Evolutionary conservation across 352 stramenopile genomes (phyloP), one percentile per base, ranked within the genome.

Genomic region (Globisporangium alternatum): DNA sequence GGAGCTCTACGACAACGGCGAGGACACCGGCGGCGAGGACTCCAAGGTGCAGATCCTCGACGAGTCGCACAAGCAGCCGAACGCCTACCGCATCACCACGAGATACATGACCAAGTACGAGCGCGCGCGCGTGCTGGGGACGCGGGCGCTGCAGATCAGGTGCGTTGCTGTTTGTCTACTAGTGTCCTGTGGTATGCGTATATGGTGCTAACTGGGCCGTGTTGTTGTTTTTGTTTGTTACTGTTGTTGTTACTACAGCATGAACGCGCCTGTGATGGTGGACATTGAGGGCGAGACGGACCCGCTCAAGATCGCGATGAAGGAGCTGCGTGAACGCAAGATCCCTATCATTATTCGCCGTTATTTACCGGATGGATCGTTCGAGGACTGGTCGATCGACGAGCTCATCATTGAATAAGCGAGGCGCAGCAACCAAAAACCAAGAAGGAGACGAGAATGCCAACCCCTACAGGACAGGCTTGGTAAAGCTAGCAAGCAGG

Each of bases 81-180:
- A 96, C 69, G 78, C 77, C 21, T 81, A 95, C 60, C 84, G 96
- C 65, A 97, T 99, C 66, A 99, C 98, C 28, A 99, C 97, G 9
- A 81, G 89, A 44, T 99, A 99, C 84, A 98, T 99, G 84, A 99
- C 98, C 55, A 99, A 99, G 85, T 99, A 99, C 80, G 97, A 99
- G 76, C 81, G 94, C 64, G 97, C 98, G 17, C 89, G 98, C 41
- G 97, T 99, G 56, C 77, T 99, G 19, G 97, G 98, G 39, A 99
- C 97, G 59, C 82, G 98, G 19, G 97, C 98, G 47, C 81, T 99
- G 41, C 98, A 99, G 84, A 99, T 99, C 72, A 99, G 89, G 75
- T 93, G 35, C 7, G 72, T 60, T 61, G 13, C n/a, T 47, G 15
- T 56, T 31, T 49, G 33, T 51, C 8, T 64, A 25, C 45, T 13